Evolutionary conservation across 1,139 yeast species (phyloP), one percentile per base, ranked within the genome.

Genomic region (Magnusiomyces fungicola): DNA sequence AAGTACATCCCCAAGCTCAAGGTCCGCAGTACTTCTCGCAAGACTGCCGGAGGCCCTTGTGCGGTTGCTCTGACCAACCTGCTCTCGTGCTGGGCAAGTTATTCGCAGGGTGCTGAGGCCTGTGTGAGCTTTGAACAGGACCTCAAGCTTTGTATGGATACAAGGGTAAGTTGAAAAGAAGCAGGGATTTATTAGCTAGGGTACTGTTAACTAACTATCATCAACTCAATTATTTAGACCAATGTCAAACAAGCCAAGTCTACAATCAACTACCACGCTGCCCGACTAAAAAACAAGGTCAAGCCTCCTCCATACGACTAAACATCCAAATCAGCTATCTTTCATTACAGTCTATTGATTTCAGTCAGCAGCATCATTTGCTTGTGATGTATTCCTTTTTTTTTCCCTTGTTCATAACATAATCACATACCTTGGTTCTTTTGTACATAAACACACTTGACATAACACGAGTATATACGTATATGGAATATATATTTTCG

Each of bases 61-160:
- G 69, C 81, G 55, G 88, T 86, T 50, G 72, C 84, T 56, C 85
- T 90, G 92, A 81, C 94, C 5, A 83, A 87, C 44, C 74, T 90
- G 66, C 73, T 90, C 60, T 87, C 85, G 72, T 90, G 97, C 69
- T 90, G 97, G 97, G 95, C 97, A 3, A 86, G 96, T 30, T 86
- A 88, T 69, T 92, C 95, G 47, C 95, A 88, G 67, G 92, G 92
- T 52, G 74, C 83, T 22, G 69, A 74, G 12, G 75, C 70, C 44
- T 90, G 97, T 69, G 71, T 74, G 24, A 73, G 72, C 9, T 70
- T 85, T 51, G 95, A 83, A 61, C 68, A 60, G 25, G 79, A 78
- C 39, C 68, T 81, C 57, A 79, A 79, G 57, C 63, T 64, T 19
- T 81, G 86, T 61, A 74, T 77, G 79, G 71, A 69, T 46, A 66